phyloP scores from a whole-genome alignment of 2,329 filamentous ascomycete species.

The Fusarium foetens region DNA sequence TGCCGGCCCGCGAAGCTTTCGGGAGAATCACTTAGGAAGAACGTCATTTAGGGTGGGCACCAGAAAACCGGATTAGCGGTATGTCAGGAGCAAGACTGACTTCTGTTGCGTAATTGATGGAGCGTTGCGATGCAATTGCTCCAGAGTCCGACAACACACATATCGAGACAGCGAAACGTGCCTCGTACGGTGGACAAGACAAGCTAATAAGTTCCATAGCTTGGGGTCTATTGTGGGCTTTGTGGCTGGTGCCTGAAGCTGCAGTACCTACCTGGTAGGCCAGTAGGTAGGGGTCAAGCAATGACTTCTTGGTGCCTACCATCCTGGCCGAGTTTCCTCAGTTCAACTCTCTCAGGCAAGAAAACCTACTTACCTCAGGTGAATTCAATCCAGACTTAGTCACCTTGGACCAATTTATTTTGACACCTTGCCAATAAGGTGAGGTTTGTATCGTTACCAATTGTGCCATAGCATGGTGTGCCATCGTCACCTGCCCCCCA shows the following conservation, averaged over 20 bases:
- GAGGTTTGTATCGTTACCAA: neutral
- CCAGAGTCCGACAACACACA: slow-evolving; percentile 28
- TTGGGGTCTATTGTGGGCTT: neutral
- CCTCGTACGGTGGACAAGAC: slow-evolving; percentile 42
- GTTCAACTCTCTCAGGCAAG: neutral
- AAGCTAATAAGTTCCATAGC: neutral
- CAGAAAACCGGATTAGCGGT: neutral
- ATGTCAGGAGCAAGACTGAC: slow-evolving; percentile 2
- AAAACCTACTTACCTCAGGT: neutral
- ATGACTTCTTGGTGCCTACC: neutral
- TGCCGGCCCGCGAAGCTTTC: slow-evolving; percentile 37
- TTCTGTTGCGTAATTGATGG: slow-evolving; percentile 36
- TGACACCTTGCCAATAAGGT: neutral
- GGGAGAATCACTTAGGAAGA: slow-evolving; percentile 23
- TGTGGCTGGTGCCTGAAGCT: neutral
- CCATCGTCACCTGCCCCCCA: slow-evolving; percentile 36
- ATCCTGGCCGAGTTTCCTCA: neutral
- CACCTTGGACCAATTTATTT: no score
- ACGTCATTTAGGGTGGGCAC: neutral
- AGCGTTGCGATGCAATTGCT: slow-evolving; percentile 30
- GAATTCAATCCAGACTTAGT: neutral
- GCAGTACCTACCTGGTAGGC: neutral
- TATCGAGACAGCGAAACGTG: slow-evolving; percentile 39
- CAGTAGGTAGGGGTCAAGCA: neutral
- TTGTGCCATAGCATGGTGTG: slow-evolving; percentile 19